These are phyloP conservation scores for Prunus mongolica DNA, from an alignment of 306 rosid species.

Conservation along the genomic window DNA sequence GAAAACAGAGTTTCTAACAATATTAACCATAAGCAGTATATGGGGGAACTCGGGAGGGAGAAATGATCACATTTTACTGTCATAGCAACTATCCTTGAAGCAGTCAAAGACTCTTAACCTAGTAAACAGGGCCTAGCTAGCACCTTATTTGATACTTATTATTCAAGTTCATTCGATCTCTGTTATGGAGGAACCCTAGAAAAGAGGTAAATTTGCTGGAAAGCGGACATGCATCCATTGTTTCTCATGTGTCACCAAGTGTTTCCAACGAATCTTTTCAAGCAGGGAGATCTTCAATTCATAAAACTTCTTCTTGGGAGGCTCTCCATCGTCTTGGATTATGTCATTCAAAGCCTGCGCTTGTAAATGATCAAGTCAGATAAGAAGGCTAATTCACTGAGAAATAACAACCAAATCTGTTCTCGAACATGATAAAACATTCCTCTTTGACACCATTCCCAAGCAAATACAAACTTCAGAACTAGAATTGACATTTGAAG, in stretches of 20 bases:
- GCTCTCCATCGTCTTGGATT: constrained; percentile 65
- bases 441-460: background rate
- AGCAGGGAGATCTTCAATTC: constrained; percentile 78
- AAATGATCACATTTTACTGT: background rate
- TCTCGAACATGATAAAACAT: background rate
- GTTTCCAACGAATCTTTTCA: constrained; percentile 79
- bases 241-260: constrained; percentile 64
- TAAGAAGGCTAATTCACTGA: background rate
- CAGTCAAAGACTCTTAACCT: background rate
- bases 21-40: no score
- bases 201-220: constrained; percentile 73
- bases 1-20: background rate
- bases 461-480: background rate
- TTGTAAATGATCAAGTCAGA: background rate
- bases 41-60: background rate
- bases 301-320: constrained; percentile 77
- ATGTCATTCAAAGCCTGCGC: constrained; percentile 64
- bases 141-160: background rate
- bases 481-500: background rate
- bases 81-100: background rate
- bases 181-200: constrained; percentile 26
- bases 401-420: background rate
- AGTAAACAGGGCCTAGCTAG: constrained; percentile 28
- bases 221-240: constrained; percentile 93
- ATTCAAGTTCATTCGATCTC: background rate